phyloP scores from a whole-genome alignment of 768 basidiomycete species.

The Boletus eberwhitei region DNA sequence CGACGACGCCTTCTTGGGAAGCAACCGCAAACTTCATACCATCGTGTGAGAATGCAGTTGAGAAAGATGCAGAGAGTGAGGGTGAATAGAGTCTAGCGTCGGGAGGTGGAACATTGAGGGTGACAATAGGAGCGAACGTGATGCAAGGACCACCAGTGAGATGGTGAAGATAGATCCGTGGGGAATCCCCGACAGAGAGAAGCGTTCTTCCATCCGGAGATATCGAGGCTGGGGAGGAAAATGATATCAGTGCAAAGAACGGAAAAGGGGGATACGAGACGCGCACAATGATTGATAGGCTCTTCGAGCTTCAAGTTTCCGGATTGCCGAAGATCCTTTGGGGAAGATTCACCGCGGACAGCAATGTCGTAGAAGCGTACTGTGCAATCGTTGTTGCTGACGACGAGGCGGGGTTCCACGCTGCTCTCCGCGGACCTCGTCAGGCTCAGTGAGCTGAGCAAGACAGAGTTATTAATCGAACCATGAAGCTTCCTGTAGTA shows the following conservation, averaged over 20 bases:
- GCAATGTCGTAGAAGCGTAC: constrained; percentile 81
- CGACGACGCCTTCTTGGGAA: constrained; percentile 76
- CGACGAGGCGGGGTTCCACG: constrained; percentile 70
- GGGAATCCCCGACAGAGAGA: constrained; percentile 88
- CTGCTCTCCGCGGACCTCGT: constrained; percentile 59
- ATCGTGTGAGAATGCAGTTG: constrained; percentile 72
- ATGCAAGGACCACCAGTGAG: constrained; percentile 62
- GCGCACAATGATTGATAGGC: constrained; percentile 79
- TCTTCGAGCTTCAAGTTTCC: constrained; percentile 60
- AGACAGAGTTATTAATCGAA: constrained; percentile 81
- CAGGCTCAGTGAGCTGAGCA: constrained; percentile 60
- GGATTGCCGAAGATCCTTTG: constrained; percentile 44
- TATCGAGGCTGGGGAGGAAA: constrained; percentile 61
- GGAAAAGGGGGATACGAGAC: background rate
- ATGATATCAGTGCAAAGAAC: constrained; percentile 8
- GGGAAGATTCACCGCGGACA: constrained; percentile 42
- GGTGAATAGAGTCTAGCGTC: constrained; percentile 39
- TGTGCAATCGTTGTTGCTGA: constrained; percentile 84
- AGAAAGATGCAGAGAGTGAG: constrained; percentile 69
- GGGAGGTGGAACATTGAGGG: constrained; percentile 64
- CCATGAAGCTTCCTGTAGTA: constrained; percentile 51
- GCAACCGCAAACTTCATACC: constrained; percentile 81
- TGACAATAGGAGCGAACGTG: constrained; percentile 62
- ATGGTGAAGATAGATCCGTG: constrained; percentile 78
- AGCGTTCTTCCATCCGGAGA: constrained; percentile 86